Base-by-base conservation (phyloP, 208 protist species). In the Crithidia mellificae region DNA sequence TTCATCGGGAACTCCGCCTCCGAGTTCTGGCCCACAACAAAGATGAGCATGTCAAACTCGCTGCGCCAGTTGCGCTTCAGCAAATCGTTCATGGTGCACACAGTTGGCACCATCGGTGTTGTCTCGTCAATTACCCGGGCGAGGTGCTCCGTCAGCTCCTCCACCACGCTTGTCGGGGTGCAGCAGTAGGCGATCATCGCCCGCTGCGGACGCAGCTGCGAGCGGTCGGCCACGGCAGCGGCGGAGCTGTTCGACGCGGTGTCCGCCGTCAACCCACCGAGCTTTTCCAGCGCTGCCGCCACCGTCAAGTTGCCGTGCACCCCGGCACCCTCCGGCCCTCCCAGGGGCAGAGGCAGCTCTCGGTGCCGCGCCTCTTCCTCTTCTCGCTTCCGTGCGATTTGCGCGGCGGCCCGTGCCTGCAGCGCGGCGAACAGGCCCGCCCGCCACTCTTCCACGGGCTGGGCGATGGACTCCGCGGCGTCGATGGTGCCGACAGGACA, bases 1-100 rank as follows among this genome's bases (percentile, higher is more conserved):
- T 88, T 85, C 39, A 82, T 50, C 27, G 78, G 78, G 24, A 51
- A 67, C 50, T 86, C 81, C n/a, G 68, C 75, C 34, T 78, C 85
- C 2, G 39, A 55, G 38, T 68, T 61, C 22, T 72, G 78, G 20
- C 61, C 67, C 22, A 77, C 44, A 9, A 83, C 56, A 34, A 83
- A 90, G 50, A 87, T 62, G 27, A 91, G 24, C 22, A 76, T 52
- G 24, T 73, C 59, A 41, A 71, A 78, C 46, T 68, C 58, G 30
- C 44, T 72, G 32, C 81, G 77, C 84, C 79, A 88, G 30, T 76
- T 74, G 22, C 49, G 46, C 55, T 74, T 47, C 32, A 63, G 32
- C 20, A 70, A 41, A 29, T 73, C 72, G 56, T 81, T 87, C 64
- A 79, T 72, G 0, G 78, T 77, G 20, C 69, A 64, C 30, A 69